A percentile compares a stretch with the other conserved stretches of the same genome.
phyloP scores from a whole-genome alignment of 495 filamentous ascomycete genomes.

The Penicillium maclennaniae region DNA sequence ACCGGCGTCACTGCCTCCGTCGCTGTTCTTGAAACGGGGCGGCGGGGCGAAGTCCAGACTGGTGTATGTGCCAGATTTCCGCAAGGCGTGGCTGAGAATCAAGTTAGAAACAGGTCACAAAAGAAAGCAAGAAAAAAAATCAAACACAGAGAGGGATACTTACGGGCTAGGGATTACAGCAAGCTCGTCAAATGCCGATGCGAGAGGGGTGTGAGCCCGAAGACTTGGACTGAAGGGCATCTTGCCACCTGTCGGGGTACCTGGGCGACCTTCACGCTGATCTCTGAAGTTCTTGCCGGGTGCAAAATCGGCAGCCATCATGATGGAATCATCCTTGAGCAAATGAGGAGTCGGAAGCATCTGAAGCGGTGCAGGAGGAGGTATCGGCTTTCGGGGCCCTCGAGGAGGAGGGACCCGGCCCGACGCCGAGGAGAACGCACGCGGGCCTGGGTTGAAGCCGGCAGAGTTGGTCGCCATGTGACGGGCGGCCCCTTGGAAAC shows the following conservation, averaged over 20 bases:
- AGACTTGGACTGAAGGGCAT: slow-evolving; percentile 69
- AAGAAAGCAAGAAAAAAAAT: background rate
- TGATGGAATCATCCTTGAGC: slow-evolving; percentile 78
- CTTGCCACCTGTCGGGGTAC: slow-evolving; percentile 73
- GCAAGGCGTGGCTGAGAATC: slow-evolving; percentile 64
- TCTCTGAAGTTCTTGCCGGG: slow-evolving; percentile 69
- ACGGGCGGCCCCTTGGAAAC: slow-evolving; percentile 55
- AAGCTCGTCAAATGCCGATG: slow-evolving; percentile 83
- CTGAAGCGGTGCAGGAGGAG: slow-evolving; percentile 69
- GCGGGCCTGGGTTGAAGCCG: slow-evolving; percentile 48
- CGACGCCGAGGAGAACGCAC: slow-evolving; percentile 67
- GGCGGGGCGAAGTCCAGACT: slow-evolving; percentile 94
- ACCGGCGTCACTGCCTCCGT: slow-evolving; percentile 74
- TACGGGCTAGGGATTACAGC: slow-evolving; percentile 83
- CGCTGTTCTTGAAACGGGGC: slow-evolving; percentile 71
- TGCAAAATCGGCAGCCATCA: slow-evolving; percentile 79
- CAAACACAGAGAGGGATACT: slow-evolving; percentile 40
- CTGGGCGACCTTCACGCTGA: slow-evolving; percentile 66
- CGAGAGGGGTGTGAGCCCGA: slow-evolving; percentile 70
- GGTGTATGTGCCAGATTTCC: slow-evolving; percentile 87
- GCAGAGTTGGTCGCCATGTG: slow-evolving; percentile 48
- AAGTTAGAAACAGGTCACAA: slow-evolving; percentile 22
- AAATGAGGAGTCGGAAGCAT: slow-evolving; percentile 82
- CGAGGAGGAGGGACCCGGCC: slow-evolving; percentile 47
- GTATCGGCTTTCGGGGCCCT: slow-evolving; percentile 56